These are phyloP conservation scores for Paramecium sexaurelia DNA, from an alignment of 73 alveolate species.

Conservation along the genomic window DNA sequence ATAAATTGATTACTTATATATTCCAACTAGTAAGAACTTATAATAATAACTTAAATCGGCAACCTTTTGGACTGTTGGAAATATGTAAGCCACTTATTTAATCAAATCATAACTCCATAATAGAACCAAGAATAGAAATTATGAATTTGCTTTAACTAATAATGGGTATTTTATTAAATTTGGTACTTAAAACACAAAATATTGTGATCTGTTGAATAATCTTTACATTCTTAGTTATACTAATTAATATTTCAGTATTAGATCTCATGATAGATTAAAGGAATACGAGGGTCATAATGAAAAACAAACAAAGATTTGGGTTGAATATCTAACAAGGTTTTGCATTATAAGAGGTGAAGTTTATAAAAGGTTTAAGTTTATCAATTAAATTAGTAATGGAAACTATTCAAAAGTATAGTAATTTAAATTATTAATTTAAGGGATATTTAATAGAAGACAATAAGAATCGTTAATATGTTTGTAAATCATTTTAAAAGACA, in stretches of 20 bases:
- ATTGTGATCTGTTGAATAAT: not conserved
- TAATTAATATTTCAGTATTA: not conserved
- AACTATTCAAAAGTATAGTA: conserved; percentile 20
- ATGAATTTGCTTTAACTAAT: not conserved
- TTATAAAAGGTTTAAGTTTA: not conserved
- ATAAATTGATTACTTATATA: conserved; percentile 28
- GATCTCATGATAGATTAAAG: not conserved
- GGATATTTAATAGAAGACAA: not conserved
- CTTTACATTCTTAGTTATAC: not conserved
- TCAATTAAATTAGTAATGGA: conserved; percentile 35
- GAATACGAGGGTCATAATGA: not conserved
- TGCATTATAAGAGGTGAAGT: not conserved
- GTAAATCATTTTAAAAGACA: not conserved
- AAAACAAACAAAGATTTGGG: not conserved
- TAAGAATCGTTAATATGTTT: not conserved
- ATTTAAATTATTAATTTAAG: not conserved
- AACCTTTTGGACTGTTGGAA: conserved; percentile 7
- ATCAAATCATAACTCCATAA: not conserved
- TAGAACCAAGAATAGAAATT: not conserved
- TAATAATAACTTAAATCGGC: not conserved
- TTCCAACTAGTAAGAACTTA: not conserved
- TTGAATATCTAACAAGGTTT: not conserved
- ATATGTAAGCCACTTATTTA: not conserved
- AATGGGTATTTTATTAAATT: not conserved
- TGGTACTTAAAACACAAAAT: not conserved